Evolutionary conservation across 2,329 filamentous ascomycete genomes (phyloP), one percentile per base, ranked within the genome.

Genomic region (Leptographium galeiforme): DNA sequence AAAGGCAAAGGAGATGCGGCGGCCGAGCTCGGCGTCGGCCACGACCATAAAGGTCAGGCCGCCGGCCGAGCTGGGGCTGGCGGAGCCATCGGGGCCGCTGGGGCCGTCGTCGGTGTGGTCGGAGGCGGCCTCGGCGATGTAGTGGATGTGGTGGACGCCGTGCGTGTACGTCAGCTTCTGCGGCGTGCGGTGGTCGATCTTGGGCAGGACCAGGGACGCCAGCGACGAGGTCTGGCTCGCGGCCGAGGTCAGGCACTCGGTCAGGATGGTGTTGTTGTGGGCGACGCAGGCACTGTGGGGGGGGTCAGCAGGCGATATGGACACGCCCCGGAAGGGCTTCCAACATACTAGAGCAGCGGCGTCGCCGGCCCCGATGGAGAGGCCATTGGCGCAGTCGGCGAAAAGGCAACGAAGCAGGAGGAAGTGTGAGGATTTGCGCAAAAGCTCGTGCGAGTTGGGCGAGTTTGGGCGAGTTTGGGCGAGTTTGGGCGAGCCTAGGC

Each of bases 141-240:
- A 96, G 77, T 98, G 91, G 68, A 97, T 93, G 75, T 93, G 89
- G 68, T 94, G 84, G 56, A 84, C 76, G 70, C 89, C 87, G 69
- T 96, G 89, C 43, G 89, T 94, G 73, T 95, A 96, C 53, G 91
- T 97, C 60, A 95, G 81, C 71, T 96, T 96, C 65, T 95, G 83
- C 1, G 89, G 77, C 34, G 77, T 73, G 58, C 75, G 71, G 72
- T 98, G 93, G 53, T 78, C 77, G 74, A 98, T 95, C 69, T 95
- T 95, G 55, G 94, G 93, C 46, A 98, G 88, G 72, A 98, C 89
- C 62, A 96, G 76, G 46, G 89, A 93, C 60, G 91, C 89, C 62
- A 97, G 85, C 13, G 85, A 89, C 6, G 89, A 89, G 54, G 88
- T 87, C 61, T 88, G 82, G 44, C 85, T 88, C 11, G 86, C 84